phyloP scores from a whole-genome alignment of 179 eudicot species.

The Beta corolliflora region DNA sequence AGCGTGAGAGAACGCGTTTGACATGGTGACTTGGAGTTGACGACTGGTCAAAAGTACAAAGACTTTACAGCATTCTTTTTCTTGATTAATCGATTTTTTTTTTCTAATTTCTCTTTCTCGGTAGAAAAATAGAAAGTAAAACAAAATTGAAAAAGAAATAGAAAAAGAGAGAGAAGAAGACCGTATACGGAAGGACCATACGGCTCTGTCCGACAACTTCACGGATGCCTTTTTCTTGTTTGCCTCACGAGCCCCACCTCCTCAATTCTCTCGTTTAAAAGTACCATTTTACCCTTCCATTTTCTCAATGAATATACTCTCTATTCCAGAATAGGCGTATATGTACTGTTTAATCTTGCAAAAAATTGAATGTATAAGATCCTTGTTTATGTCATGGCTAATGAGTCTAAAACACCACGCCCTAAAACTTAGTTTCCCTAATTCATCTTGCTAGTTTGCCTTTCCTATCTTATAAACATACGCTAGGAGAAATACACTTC shows the following conservation, averaged over 20 bases:
- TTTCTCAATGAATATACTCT: not conserved
- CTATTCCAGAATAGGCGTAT: too few relatives aligned
- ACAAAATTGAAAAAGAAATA: not conserved
- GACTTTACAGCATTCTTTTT: slow-evolving; percentile 11
- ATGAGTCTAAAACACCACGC: too few relatives aligned
- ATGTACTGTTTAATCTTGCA: too few relatives aligned
- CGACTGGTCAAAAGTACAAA: slow-evolving; percentile 15
- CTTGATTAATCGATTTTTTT: not conserved
- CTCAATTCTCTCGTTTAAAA: not conserved
- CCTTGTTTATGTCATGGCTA: too few relatives aligned
- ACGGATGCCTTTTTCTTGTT: slow-evolving; percentile 29
- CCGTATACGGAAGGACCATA: slow-evolving; percentile 61
- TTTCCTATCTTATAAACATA: too few relatives aligned
- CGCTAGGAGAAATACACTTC: too few relatives aligned
- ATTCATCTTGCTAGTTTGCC: too few relatives aligned
- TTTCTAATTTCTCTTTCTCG: not conserved
- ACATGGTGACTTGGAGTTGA: slow-evolving; percentile 11
- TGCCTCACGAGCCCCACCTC: slow-evolving; percentile 26
- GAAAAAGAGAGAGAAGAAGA: slow-evolving; percentile 19
- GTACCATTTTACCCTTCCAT: not conserved
- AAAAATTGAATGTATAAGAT: too few relatives aligned
- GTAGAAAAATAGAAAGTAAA: not conserved
- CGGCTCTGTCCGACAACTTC: slow-evolving; percentile 63
- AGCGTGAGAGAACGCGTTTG: slow-evolving; percentile 19
- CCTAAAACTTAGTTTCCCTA: too few relatives aligned